A percentile compares a stretch with the other conserved stretches of the same genome.
Evolutionary conservation across 306 rosid species (phyloP).

Genomic region (Vigna unguiculata): DNA sequence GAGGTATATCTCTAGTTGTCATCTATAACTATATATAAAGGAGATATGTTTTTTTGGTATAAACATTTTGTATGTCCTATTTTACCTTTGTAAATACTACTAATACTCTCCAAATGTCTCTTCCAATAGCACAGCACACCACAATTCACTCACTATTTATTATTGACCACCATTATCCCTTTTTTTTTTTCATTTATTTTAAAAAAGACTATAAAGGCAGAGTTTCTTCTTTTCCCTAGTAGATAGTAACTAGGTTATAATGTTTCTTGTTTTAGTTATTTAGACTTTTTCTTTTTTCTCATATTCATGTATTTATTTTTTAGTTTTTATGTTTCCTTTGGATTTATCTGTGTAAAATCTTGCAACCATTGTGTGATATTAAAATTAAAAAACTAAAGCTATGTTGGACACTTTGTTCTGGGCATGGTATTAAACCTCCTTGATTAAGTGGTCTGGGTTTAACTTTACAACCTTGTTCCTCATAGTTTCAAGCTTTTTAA

Average conservation of each 20-base stretch:
- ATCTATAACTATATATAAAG: background rate
- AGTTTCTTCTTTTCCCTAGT: too few species aligned
- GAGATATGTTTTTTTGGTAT: too few species aligned
- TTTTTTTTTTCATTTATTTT: too few species aligned
- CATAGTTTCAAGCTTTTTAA: slow-evolving; percentile 8
- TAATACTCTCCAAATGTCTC: too few species aligned
- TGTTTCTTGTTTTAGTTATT: slow-evolving; percentile 35
- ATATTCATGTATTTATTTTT: background rate
- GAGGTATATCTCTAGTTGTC: slow-evolving; percentile 68
- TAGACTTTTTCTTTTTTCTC: background rate
- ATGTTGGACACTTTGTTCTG: slow-evolving; percentile 26
- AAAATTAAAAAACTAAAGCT: slow-evolving; percentile 13
- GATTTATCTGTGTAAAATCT: slow-evolving; percentile 12
- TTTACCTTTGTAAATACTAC: too few species aligned
- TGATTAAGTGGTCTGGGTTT: slow-evolving; percentile 1
- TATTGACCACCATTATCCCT: too few species aligned
- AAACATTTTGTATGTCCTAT: too few species aligned
- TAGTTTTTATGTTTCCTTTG: background rate
- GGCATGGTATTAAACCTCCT: slow-evolving; percentile 17
- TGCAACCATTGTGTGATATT: background rate
- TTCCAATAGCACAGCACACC: too few species aligned
- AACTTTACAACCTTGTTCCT: background rate
- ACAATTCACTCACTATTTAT: too few species aligned
- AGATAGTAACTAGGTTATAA: slow-evolving; percentile 14
- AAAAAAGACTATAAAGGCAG: too few species aligned